Base-by-base conservation (phyloP, 768 basidiomycete species). In the Kwoniella newhampshirensis region DNA sequence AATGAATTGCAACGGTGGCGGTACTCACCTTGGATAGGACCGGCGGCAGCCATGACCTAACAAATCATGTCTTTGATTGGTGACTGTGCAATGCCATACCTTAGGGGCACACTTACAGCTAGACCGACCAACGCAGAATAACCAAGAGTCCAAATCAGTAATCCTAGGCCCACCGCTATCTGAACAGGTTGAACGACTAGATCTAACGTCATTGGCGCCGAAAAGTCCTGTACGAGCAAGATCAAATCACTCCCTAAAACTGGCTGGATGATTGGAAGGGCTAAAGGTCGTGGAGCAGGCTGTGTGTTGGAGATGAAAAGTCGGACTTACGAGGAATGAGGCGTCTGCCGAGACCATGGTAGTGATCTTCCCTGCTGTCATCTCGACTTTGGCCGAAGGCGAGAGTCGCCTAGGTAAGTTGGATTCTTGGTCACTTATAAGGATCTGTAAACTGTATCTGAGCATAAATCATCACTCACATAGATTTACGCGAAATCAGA, bases 281-380 rank as follows among this genome's bases (percentile, higher is more conserved):
- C 12, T 30, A 30, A 12, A 3, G 13, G 35, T n/a, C n/a, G n/a
- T n/a, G n/a, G n/a, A n/a, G n/a, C n/a, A n/a, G n/a, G n/a, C n/a
- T n/a, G n/a, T n/a, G n/a, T n/a, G n/a, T n/a, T n/a, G n/a, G n/a
- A n/a, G n/a, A n/a, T n/a, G n/a, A n/a, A n/a, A n/a, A n/a, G n/a
- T n/a, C n/a, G n/a, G n/a, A n/a, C n/a, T 77, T 73, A 64, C 85
- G 21, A 86, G 69, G 43, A 83, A 81, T 4, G 81, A 80, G 0
- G 84, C 76, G 66, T 88, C 87, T 12, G 83, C 59, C 0, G 84
- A 83, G 9, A 87, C 85, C 79, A 87, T 82, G 0, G 86, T 87
- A 17, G 83, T 86, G 51, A 87, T 83, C 64, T 86, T 80, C 0
- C 86, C 86, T 27, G 81, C 82, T 21, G 80, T 82, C 62, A 86